A percentile compares a stretch with the other conserved stretches of the same genome.
Conservation (phyloP, 768 basidiomycete genomes). For the Hypholoma fasciculare region DNA sequence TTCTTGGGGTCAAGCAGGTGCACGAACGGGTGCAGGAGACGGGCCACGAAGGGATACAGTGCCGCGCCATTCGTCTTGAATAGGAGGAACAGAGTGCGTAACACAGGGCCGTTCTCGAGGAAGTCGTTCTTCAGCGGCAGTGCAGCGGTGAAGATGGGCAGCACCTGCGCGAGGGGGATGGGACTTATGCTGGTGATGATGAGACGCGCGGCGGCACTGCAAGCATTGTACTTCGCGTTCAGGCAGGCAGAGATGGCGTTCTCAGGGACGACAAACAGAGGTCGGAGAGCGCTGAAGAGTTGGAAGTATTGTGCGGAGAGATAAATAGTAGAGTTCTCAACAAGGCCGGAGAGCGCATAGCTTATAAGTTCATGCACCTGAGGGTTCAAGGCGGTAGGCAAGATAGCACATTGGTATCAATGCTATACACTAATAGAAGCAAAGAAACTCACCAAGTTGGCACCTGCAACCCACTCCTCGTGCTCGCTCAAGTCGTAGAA, state of each 20-base stretch:
- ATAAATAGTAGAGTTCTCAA: conserved; percentile 84
- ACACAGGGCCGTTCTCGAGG: conserved; percentile 88
- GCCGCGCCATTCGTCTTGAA: conserved; percentile 75
- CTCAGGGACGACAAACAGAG: conserved; percentile 70
- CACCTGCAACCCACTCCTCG: conserved; percentile 81
- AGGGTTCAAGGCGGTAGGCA: conserved; percentile 49
- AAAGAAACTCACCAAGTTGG: conserved; percentile 49
- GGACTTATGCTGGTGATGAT: conserved; percentile 76
- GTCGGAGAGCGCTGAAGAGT: conserved; percentile 77
- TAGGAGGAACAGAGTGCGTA: conserved; percentile 85
- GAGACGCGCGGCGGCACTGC: conserved; percentile 88
- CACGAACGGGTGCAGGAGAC: conserved; percentile 75
- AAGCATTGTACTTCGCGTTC: conserved; percentile 96
- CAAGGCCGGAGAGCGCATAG: conserved; percentile 78
- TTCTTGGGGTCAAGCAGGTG: conserved; percentile 77
- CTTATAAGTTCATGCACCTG: conserved; percentile 80
- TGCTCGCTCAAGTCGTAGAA: conserved; percentile 89
- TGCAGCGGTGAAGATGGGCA: conserved; percentile 79
- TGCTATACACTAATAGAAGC: neutral
- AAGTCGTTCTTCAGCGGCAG: conserved; percentile 88
- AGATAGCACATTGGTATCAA: neutral
- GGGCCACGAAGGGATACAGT: conserved; percentile 76
- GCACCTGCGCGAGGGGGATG: conserved; percentile 87
- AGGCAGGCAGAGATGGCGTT: conserved; percentile 64
- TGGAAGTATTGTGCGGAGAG: conserved; percentile 78